phyloP scores from a whole-genome alignment of 192 early-diverging fungal genomes.

The Umbelopsis sp. region DNA sequence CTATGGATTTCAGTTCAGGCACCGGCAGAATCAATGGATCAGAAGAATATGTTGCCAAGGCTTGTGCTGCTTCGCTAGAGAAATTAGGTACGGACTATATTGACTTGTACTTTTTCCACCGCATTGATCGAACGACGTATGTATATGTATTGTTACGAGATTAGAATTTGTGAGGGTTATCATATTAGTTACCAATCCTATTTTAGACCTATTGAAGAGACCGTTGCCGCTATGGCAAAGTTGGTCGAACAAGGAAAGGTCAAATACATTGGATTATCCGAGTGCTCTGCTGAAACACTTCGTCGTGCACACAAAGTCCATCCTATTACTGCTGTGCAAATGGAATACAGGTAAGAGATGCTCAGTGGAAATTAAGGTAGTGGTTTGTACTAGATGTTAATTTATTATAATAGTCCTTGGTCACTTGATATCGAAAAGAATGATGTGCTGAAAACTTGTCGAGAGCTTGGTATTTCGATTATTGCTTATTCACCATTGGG shows the following conservation, averaged over 20 bases:
- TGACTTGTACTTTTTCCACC: slow-evolving; percentile 67
- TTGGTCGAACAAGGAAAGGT: slow-evolving; percentile 45
- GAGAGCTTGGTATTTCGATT: slow-evolving; percentile 58
- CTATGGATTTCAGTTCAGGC: slow-evolving; percentile 55
- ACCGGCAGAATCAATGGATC: slow-evolving; percentile 57
- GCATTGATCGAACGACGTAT: slow-evolving; percentile 55
- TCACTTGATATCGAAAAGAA: slow-evolving; percentile 55
- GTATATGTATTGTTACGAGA: too few species aligned
- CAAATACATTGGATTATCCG: slow-evolving; percentile 50
- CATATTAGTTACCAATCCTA: background rate
- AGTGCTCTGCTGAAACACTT: slow-evolving; percentile 60
- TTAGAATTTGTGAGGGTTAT: too few species aligned
- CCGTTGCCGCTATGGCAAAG: slow-evolving; percentile 37
- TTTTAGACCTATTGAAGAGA: slow-evolving; percentile 41
- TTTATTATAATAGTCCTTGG: slow-evolving; percentile 39
- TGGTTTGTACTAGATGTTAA: background rate
- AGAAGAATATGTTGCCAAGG: slow-evolving; percentile 49
- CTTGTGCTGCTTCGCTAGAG: slow-evolving; percentile 58
- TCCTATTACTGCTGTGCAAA: slow-evolving; percentile 61
- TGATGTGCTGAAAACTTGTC: slow-evolving; percentile 55
- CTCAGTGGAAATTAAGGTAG: background rate
- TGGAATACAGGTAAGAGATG: slow-evolving; percentile 25
- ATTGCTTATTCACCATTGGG: slow-evolving; percentile 47
- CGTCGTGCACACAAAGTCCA: slow-evolving; percentile 68
- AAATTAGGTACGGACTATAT: slow-evolving; percentile 70